Conservation (phyloP, 148 eudicot species). For the Arbutus unedo region DNA sequence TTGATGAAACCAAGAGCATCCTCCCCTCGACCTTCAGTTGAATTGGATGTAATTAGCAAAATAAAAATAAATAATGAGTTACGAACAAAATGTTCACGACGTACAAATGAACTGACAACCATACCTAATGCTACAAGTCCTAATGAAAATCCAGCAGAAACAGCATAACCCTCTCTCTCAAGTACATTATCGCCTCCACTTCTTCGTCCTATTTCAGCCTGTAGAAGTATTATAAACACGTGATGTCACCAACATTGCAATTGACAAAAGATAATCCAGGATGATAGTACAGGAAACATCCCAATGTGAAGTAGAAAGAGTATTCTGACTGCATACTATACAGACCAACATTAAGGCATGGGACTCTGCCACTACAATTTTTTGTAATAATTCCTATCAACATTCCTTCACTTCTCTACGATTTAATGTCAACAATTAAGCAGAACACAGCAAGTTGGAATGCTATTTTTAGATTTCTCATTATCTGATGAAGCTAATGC, state of each 20-base stretch:
- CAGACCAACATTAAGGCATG: neutral
- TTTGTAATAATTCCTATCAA: neutral
- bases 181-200: constrained; percentile 99
- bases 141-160: constrained; percentile 93
- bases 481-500: neutral
- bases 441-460: neutral
- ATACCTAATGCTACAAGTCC: constrained; percentile 97
- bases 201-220: constrained; percentile 94
- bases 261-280: neutral
- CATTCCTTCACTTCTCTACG: neutral
- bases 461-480: neutral
- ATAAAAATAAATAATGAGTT: constrained; percentile 12
- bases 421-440: neutral
- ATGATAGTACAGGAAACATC: neutral
- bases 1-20: constrained; percentile 74
- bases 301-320: neutral
- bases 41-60: constrained; percentile 13
- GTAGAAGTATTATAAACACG: constrained; percentile 18
- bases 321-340: neutral
- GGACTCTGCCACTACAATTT: neutral
- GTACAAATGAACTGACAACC: constrained; percentile 12
- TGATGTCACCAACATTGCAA: neutral
- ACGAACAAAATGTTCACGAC: neutral
- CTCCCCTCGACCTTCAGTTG: constrained; percentile 71
- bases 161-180: constrained; percentile 96